Evolutionary conservation across 148 eudicot species (phyloP).

Genomic region (Pharnaceum exiguum): DNA sequence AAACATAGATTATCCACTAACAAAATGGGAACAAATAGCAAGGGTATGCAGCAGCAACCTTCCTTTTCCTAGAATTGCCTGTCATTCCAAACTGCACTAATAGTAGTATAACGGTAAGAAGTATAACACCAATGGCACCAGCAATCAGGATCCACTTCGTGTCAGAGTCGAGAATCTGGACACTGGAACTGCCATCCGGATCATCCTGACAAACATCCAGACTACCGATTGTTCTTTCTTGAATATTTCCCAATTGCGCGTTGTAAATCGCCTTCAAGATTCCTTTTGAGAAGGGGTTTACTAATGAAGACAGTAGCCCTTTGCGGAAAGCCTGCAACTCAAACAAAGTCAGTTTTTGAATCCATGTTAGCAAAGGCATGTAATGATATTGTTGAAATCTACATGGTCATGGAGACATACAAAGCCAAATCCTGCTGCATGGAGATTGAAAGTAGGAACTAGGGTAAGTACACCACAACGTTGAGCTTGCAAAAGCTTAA

Average conservation of each 20-base stretch:
- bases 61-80: neutral
- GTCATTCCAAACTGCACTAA: conserved; percentile 11
- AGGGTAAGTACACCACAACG: conserved; percentile 6
- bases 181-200: neutral
- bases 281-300: conserved; percentile 2
- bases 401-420: neutral
- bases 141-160: conserved; percentile 20
- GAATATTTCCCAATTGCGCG: conserved; percentile 7
- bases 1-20: too few relatives aligned
- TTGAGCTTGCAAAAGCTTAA: conserved; percentile 3
- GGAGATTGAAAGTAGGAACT: conserved; percentile 9
- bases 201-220: conserved; percentile 9
- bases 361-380: neutral
- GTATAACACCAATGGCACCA: conserved; percentile 12
- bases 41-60: conserved; percentile 12
- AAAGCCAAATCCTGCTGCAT: conserved; percentile 22
- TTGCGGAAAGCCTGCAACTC: conserved; percentile 16
- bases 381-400: neutral
- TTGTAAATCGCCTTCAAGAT: conserved; percentile 7
- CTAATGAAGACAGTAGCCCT: neutral
- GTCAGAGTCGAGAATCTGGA: neutral
- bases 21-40: conserved; percentile 17
- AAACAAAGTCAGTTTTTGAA: neutral
- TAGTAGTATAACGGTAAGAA: conserved; percentile 12
- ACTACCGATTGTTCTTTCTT: conserved; percentile 18